A percentile compares a stretch with the other conserved stretches of the same genome.
Evolutionary conservation across 768 basidiomycete genomes (phyloP).

Genomic region (Agaricus blazei): DNA sequence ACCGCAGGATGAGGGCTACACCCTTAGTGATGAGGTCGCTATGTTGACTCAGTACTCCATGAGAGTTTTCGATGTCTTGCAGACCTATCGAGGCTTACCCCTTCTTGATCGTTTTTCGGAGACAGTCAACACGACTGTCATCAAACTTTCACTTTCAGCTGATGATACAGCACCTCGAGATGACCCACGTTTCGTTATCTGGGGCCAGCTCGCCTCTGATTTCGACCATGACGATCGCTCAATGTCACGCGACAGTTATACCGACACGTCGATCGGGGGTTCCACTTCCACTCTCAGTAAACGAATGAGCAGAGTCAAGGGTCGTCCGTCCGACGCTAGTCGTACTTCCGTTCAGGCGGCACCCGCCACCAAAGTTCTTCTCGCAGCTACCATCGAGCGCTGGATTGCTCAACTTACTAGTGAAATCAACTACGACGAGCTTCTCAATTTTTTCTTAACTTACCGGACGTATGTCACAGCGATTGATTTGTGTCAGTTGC

Average conservation of each 20-base stretch:
- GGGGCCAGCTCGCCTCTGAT: constrained; percentile 56
- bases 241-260: constrained; percentile 28
- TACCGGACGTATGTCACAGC: constrained; percentile 83
- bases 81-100: constrained; percentile 75
- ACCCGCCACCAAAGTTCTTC: constrained; percentile 42
- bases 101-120: constrained; percentile 62
- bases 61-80: constrained; percentile 76
- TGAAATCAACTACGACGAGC: constrained; percentile 80
- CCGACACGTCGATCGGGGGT: constrained; percentile 20
- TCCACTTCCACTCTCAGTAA: constrained; percentile 28
- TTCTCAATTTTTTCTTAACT: constrained; percentile 88
- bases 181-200: constrained; percentile 89
- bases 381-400: constrained; percentile 89
- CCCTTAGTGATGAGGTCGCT: constrained; percentile 41
- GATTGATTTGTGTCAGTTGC: constrained; percentile 72
- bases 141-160: constrained; percentile 62
- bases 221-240: constrained; percentile 28
- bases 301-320: constrained; percentile 28
- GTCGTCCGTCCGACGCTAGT: constrained; percentile 22
- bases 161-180: constrained; percentile 74
- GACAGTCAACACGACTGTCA: constrained; percentile 57
- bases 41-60: constrained; percentile 63
- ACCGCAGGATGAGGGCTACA: constrained; percentile 13
- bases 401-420: constrained; percentile 91
- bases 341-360: constrained; percentile 15